Evolutionary conservation across 2,329 filamentous ascomycete genomes (phyloP), one percentile per base, ranked within the genome.

Genomic region (Aspergillus ochraceus): DNA sequence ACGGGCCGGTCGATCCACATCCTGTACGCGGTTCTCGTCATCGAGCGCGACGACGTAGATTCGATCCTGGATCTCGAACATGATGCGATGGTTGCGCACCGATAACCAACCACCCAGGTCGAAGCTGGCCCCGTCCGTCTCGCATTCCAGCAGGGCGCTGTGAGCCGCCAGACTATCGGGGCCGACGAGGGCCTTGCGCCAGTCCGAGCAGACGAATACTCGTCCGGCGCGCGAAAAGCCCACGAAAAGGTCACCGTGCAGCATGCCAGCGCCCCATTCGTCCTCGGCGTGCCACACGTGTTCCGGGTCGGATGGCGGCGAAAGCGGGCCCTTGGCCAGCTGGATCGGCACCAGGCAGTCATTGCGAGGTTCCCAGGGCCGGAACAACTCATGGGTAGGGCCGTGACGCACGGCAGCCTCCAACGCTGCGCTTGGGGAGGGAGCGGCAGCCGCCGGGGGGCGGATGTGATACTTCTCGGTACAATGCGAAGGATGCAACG

Each of bases 221-320:
- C 78, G 69, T 1, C 79, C 79, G 9, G 73, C 73, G 4, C 77
- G 72, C 11, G 78, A 80, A 36, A 81, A 70, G 39, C 79, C 79
- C 1, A 76, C 79, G 61, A 82, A 77, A 22, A 78, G 64, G 20
- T 77, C 64, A 1, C 75, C 77, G 42, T 72, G 60, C 6, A 81
- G 58, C 76, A 80, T 77, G 4, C 79, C 79, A 2, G 80, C 78
- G 19, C 80, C 80, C 79, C 79, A 82, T 63, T 81, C 79, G 51
- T 82, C 77, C 5, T 77, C 74, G 1, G 70, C 68, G 32, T 73
- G 61, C n/a, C 69, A 59, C 2, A 71, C 60, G 50, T 71, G 67
- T 2, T 66, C 63, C 14, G 65, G 60, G 11, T 71, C 67, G 10
- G 47, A 54, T 4, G 68, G 67, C 4, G 60, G 54, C 17, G 67